phyloP scores from a whole-genome alignment of 1,284 basidiomycete genomes.

The Kalmanozyma brasiliensis region DNA sequence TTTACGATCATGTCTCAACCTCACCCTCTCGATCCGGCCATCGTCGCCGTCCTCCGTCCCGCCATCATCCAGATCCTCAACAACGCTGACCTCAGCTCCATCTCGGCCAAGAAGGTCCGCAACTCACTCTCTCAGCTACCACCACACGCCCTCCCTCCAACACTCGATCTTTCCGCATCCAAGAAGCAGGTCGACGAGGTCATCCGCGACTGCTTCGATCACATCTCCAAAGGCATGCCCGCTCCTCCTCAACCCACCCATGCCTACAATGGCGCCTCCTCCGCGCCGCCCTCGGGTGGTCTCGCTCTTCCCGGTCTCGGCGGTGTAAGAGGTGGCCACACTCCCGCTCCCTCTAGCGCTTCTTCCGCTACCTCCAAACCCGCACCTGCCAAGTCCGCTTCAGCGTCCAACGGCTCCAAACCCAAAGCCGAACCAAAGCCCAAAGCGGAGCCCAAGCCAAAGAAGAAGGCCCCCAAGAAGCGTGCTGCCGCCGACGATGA shows the following conservation, averaged over 20 bases:
- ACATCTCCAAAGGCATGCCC: slow-evolving; percentile 48
- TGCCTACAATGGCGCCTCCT: slow-evolving; percentile 29
- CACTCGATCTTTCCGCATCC: slow-evolving; percentile 54
- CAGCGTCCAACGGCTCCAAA: slow-evolving; percentile 41
- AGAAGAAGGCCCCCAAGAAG: slow-evolving; percentile 59
- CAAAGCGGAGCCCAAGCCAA: slow-evolving; percentile 51
- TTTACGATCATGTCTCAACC: slow-evolving; percentile 42
- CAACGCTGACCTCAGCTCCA: slow-evolving; percentile 58
- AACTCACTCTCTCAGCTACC: slow-evolving; percentile 52
- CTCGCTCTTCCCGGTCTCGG: slow-evolving; percentile 58
- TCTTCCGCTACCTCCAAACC: slow-evolving; percentile 34
- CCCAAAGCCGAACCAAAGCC: slow-evolving; percentile 41
- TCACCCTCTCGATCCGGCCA: slow-evolving; percentile 36
- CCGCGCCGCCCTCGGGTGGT: slow-evolving; percentile 41
- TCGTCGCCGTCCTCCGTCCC: slow-evolving; percentile 48
- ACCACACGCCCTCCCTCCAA: slow-evolving; percentile 41
- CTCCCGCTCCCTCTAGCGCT: slow-evolving; percentile 21
- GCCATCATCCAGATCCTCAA: slow-evolving; percentile 62
- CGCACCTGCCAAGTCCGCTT: slow-evolving; percentile 21
- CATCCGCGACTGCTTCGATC: slow-evolving; percentile 62
- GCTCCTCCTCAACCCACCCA: slow-evolving; percentile 34
- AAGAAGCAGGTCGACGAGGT: slow-evolving; percentile 61
- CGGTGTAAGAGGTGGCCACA: slow-evolving; percentile 48
- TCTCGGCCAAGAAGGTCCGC: slow-evolving; percentile 62
- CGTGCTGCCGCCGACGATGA: slow-evolving; percentile 30